phyloP scores from a whole-genome alignment of 768 basidiomycete genomes.

The Tricholoma terreum region DNA sequence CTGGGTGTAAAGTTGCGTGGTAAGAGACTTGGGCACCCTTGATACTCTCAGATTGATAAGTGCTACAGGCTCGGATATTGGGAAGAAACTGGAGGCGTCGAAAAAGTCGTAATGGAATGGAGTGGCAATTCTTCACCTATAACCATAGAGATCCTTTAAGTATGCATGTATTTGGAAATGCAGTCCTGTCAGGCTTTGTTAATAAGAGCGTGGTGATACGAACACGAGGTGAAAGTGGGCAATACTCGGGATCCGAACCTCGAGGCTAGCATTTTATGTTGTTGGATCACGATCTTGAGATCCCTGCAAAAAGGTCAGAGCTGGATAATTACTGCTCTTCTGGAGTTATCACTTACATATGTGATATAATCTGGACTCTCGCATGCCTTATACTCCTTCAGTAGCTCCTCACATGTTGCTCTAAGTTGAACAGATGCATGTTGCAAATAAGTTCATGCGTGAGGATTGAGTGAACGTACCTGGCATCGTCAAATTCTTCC shows the following conservation, averaged over 20 bases:
- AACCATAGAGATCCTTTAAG: constrained; percentile 22
- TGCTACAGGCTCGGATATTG: constrained; percentile 68
- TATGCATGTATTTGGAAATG: not conserved
- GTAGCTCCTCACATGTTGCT: constrained; percentile 80
- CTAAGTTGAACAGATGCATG: constrained; percentile 33
- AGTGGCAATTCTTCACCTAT: constrained; percentile 21
- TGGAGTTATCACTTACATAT: constrained; percentile 51
- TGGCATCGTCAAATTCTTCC: constrained; percentile 97
- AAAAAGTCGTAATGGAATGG: constrained; percentile 55
- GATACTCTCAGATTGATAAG: not conserved
- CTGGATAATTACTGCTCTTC: not conserved
- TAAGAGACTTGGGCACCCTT: constrained; percentile 29
- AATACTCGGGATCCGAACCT: not conserved
- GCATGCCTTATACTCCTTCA: constrained; percentile 95
- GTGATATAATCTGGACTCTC: constrained; percentile 94
- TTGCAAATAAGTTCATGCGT: not conserved
- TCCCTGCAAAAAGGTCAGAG: constrained; percentile 16
- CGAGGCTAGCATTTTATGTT: constrained; percentile 3
- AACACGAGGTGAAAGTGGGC: not conserved
- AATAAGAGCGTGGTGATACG: not conserved
- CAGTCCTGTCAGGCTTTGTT: not conserved
- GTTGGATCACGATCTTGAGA: constrained; percentile 22
- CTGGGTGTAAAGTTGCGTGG: constrained; percentile 90
- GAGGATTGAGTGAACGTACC: constrained; percentile 42
- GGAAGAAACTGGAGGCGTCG: constrained; percentile 78